Evolutionary conservation across 202 grass and related monocot species (phyloP), one percentile per base, ranked within the genome.

Genomic region (Cymbopogon flexuosus): DNA sequence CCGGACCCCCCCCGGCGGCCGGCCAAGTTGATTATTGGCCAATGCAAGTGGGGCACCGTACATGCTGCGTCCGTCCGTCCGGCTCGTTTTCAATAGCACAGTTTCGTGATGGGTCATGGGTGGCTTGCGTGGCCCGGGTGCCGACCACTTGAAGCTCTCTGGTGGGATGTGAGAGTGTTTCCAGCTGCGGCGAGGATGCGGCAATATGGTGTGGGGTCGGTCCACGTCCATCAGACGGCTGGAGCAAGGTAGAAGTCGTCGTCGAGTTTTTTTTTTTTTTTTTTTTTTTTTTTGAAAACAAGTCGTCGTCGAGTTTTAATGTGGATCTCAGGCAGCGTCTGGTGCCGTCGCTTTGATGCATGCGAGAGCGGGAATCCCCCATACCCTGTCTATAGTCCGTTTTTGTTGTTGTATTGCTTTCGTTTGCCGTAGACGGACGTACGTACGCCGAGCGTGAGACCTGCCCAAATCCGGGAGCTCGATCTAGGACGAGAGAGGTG

Each of bases 81-180:
- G 72, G 33, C 56, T 31, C 65, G 8, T 62, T 78, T 62, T 78
- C 39, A 23, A 52, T 57, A 66, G 70, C 46, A 11, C 70, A 73
- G 46, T 35, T 73, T 5, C 24, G 1, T 7, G 47, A 54, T 36
- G 46, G 45, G 42, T 70, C 35, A 37, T 37, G 35, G 63, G 30
- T 64, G 62, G 35, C 64, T 46, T 34, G 14, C 43, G 68, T 71
- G 27, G 69, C 69, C 43, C 4, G 43, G 69, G 3, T 49, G 43
- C 24, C 45, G 13, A 71, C 68, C 40, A 19, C 59, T 51, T 0
- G 42, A 21, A 1, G 5, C 12, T n/a, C 15, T 10, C 5, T 16
- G 13, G 13, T 13, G 14, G 4, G 13, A 33, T 63, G 31, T 58
- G 14, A 45, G 7, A 37, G 39, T 0, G 39, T 21, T 46, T 33